Evolutionary conservation across 257 asterid species (phyloP).

Genomic region (Rehmannia glutinosa): DNA sequence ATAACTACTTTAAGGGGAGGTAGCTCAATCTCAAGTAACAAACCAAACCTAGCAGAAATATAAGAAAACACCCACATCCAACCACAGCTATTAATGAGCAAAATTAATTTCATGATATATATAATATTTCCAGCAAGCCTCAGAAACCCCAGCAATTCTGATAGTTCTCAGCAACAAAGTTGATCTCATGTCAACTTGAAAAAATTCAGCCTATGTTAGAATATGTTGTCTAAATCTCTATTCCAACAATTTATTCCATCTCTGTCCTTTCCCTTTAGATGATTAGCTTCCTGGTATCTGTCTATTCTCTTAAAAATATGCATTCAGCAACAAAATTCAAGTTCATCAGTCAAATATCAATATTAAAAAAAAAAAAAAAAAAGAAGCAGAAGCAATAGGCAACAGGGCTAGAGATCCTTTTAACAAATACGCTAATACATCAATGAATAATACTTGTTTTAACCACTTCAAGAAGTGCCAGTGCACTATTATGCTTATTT

Average conservation of each 20-base stretch:
- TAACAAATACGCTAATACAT: not conserved
- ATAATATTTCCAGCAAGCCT: not conserved
- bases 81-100: too few species aligned
- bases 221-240: not conserved
- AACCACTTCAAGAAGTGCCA: not conserved
- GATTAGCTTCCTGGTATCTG: not conserved
- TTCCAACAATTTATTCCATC: not conserved
- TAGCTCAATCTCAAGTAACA: not conserved
- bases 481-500: not conserved
- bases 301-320: not conserved
- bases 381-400: not conserved
- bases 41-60: not conserved
- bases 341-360: conserved; percentile 5
- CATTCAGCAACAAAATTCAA: not conserved
- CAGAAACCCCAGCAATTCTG: not conserved
- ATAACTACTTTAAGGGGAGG: not conserved
- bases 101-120: not conserved
- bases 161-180: not conserved
- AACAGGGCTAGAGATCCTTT: not conserved
- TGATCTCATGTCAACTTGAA: not conserved
- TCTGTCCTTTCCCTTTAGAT: not conserved
- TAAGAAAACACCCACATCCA: not conserved
- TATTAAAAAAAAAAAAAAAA: not conserved
- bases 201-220: not conserved
- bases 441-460: not conserved